phyloP scores from a whole-genome alignment of 441 rosid species.

The Bocquillonia castaneifolia region DNA sequence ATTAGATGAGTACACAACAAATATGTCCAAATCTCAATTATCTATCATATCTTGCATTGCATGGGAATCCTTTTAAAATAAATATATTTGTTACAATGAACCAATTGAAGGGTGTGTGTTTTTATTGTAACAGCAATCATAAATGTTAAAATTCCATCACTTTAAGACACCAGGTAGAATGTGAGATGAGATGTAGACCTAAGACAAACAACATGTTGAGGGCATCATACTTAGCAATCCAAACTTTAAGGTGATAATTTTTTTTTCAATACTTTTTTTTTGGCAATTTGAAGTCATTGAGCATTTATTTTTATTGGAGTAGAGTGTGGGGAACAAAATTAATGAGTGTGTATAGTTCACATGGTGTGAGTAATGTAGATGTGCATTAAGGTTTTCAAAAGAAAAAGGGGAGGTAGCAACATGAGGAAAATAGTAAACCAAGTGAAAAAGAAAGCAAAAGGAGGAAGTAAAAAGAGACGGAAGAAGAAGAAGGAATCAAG shows the following conservation, averaged over 20 bases:
- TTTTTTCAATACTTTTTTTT: no score
- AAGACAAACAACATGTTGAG: neutral
- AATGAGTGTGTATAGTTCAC: constrained; percentile 29
- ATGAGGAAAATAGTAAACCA: neutral
- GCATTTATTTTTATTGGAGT: constrained; percentile 19
- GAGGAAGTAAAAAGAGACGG: neutral
- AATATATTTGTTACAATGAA: neutral
- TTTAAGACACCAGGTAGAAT: neutral
- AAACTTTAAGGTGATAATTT: neutral
- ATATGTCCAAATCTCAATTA: neutral
- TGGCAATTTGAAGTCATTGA: constrained; percentile 16
- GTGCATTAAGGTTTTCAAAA: constrained; percentile 14
- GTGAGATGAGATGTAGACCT: constrained; percentile 9
- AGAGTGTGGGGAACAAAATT: constrained; percentile 36
- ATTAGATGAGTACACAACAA: neutral
- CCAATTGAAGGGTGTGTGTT: neutral
- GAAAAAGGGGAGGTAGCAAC: constrained; percentile 19
- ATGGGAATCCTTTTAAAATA: constrained; percentile 20
- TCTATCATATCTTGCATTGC: constrained; percentile 22
- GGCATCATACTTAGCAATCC: constrained; percentile 10
- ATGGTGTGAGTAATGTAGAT: constrained; percentile 23
- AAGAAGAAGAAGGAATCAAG: constrained; percentile 18
- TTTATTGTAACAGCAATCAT: constrained; percentile 7
- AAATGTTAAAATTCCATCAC: constrained; percentile 23
- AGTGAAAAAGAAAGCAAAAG: neutral